These are phyloP conservation scores for Stentor roeselii DNA, from an alignment of 73 alveolate species.

Conservation along the genomic window DNA sequence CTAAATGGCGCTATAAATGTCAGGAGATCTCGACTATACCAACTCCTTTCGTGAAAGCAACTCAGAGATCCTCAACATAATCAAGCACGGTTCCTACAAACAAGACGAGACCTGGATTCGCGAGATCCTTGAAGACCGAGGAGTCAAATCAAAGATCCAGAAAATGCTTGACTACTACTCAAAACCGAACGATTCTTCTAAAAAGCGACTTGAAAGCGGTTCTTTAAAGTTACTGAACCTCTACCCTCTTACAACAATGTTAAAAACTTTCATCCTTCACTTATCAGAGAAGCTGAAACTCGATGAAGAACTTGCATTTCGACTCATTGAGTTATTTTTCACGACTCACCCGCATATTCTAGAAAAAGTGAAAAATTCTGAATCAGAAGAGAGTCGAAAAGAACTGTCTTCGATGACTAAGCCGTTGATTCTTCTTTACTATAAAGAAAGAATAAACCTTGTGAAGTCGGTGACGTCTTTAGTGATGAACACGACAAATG, in stretches of 20 bases:
- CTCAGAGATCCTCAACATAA: neutral
- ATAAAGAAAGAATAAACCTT: slow-evolving; percentile 19
- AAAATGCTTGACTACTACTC: neutral
- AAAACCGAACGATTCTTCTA: neutral
- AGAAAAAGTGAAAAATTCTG: neutral
- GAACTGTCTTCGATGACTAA: neutral
- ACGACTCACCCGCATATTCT: neutral
- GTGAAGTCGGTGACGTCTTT: neutral
- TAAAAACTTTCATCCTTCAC: neutral
- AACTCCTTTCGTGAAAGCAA: neutral
- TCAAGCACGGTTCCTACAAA: neutral
- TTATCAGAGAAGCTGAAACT: neutral
- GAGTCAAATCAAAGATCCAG: neutral
- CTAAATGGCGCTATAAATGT: neutral
- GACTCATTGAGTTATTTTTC: neutral
- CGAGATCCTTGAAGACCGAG: neutral
- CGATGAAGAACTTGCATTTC: slow-evolving; percentile 2
- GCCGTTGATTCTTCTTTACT: neutral
- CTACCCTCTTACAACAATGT: neutral
- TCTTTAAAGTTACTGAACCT: neutral
- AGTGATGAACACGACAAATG: neutral
- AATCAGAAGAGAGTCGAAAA: neutral
- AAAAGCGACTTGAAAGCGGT: neutral
- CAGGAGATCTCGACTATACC: neutral
- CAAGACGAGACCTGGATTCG: neutral